Base-by-base conservation (phyloP, 2,329 filamentous ascomycete genomes). In the Penicillium rolfsii region DNA sequence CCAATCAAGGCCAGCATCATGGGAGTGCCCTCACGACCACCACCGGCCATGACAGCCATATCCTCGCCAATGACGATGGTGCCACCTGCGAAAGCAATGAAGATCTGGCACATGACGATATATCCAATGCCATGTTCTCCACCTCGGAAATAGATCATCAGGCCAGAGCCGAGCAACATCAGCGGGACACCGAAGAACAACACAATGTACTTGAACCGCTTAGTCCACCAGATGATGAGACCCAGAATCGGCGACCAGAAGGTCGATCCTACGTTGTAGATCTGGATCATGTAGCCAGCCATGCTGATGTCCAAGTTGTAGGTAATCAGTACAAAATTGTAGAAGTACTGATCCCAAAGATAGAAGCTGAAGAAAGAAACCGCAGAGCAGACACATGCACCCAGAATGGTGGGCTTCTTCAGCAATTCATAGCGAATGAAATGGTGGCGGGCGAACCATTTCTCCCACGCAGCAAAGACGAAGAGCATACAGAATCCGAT, bases 81-180 rank as follows among this genome's bases (percentile, higher is more conserved):
- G 9, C 66, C 64, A 22, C 66, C 64, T 1, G 58, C 68, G 1
- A 70, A 60, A 3, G 64, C 66, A 19, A 67, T 65, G 46, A 70
- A 65, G 52, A 70, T 65, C 45, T 70, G 63, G 16, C 61, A 67
- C 57, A 68, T 60, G 14, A 67, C 52, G 12, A 70, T 57, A 19
- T 63, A 60, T 5, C 64, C 64, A 7, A 66, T 62, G 16, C 63
- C 60, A 12, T 65, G 64, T 1, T 63, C 53, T 14, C 58, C 56
- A 1, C 63, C 60, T 24, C 68, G 68, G 64, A 70, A 70, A 46
- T 66, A 64, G 22, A 70, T 67, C 62, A 70, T 68, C 41, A 70
- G 53, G 0, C 63, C 67, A 0, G 66, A 67, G 16, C 66, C 67
- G 0, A 70, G 58, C 14, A 70, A 48, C 48, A 67, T 59, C 26